phyloP scores from a whole-genome alignment of 2,329 filamentous ascomycete species.

The Ceratocystis huliohia region DNA sequence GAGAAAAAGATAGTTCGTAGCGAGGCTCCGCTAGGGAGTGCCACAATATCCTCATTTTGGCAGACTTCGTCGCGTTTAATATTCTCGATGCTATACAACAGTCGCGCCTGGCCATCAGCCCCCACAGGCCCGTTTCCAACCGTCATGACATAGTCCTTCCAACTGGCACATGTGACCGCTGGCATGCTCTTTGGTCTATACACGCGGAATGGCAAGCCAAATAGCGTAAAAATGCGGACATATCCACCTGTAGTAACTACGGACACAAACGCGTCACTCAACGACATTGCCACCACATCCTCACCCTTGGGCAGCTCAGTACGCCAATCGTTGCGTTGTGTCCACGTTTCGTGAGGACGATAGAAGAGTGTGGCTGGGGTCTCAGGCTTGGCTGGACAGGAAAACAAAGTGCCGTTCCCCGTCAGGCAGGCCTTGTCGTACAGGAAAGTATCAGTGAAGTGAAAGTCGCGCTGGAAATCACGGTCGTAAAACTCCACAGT shows the following conservation, averaged over 20 bases:
- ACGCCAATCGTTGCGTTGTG: constrained; percentile 76
- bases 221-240: constrained; percentile 83
- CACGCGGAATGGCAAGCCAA: constrained; percentile 76
- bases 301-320: constrained; percentile 81
- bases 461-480: constrained; percentile 82
- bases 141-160: constrained; percentile 91
- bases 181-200: constrained; percentile 86
- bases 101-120: constrained; percentile 60
- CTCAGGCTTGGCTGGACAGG: constrained; percentile 57
- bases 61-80: constrained; percentile 87
- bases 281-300: constrained; percentile 70
- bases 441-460: constrained; percentile 90
- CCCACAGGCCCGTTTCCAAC: constrained; percentile 83
- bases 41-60: constrained; percentile 85
- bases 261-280: constrained; percentile 83
- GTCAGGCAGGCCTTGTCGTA: constrained; percentile 94
- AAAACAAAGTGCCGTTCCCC: constrained; percentile 74
- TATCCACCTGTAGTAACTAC: constrained; percentile 80
- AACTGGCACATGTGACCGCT: constrained; percentile 84
- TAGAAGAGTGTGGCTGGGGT: constrained; percentile 78
- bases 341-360: constrained; percentile 94
- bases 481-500: constrained; percentile 97
- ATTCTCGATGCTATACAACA: constrained; percentile 89
- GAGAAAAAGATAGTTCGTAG: constrained; percentile 84
- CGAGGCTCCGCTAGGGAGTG: constrained; percentile 59